phyloP scores from a whole-genome alignment of 2,329 filamentous ascomycete genomes.

The Mariannaea elegans region DNA sequence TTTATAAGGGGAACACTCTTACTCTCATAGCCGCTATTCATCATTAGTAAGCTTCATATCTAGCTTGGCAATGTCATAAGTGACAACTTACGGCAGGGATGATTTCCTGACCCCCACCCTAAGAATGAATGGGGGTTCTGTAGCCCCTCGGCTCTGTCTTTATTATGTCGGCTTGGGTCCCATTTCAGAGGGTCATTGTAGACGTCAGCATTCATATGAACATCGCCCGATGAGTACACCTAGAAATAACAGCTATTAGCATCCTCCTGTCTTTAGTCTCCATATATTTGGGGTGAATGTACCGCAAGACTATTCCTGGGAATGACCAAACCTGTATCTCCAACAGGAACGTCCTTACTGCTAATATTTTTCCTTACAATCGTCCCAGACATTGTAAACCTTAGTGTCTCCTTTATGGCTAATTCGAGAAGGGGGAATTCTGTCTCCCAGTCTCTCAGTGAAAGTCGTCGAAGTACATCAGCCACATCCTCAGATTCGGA shows the following conservation, averaged over 20 bases:
- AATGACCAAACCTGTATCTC: constrained; percentile 3
- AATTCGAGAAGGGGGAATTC: constrained; percentile 8
- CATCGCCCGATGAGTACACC: constrained; percentile 6
- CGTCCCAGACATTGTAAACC: constrained; percentile 14
- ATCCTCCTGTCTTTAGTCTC: too few relatives aligned
- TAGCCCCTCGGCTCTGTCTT: background rate
- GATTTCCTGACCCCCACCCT: constrained; percentile 13
- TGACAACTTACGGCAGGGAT: constrained; percentile 14
- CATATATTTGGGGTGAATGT: too few relatives aligned
- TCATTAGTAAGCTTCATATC: background rate
- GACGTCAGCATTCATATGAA: constrained; percentile 8
- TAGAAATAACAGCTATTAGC: background rate
- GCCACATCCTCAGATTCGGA: background rate
- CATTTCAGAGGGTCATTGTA: background rate
- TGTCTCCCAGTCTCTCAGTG: constrained; percentile 8
- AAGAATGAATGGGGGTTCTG: constrained; percentile 5
- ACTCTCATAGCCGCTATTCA: constrained; percentile 6
- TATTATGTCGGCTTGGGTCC: constrained; percentile 10
- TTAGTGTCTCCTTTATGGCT: background rate
- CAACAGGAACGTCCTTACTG: background rate
- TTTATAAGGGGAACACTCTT: background rate
- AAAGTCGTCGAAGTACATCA: background rate
- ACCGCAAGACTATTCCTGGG: constrained; percentile 10
- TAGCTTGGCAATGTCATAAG: background rate
- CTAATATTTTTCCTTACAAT: constrained; percentile 16